Evolutionary conservation across 345 rosid species (phyloP), one percentile per base, ranked within the genome.

Genomic region (Draba incana): DNA sequence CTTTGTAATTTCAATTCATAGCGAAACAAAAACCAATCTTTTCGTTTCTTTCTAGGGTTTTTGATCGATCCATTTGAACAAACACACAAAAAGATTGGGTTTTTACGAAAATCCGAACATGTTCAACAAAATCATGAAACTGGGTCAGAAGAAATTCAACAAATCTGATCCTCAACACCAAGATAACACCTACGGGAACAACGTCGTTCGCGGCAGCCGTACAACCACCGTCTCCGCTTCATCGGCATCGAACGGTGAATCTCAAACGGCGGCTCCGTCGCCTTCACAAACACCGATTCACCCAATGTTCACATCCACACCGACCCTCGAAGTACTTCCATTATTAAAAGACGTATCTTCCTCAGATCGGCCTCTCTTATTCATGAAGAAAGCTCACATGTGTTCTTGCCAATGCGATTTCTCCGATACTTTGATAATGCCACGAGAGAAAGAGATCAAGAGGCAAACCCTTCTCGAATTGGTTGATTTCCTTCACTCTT

Each of bases 381-480:
- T 77, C 74, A 71, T 77, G 65, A 71, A 72, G 38, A 77, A 72
- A 23, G 69, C 80, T n/a, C 77, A 77, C 44, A 77, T 77, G 80
- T 77, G 80, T 48, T 66, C 74, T 38, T 77, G 80, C 56, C 71
- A 61, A 0, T 77, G 80, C 7, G 80, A 77, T 57, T 77, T 77
- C 74, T 77, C 80, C 3, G 80, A 77, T 51, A 13, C 80, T 0
- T 35, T 77, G 73, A 71, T 65, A 9, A 77, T 77, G 80, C 77
- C 80, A 23, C 74, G 80, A 3, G 80, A 77, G 74, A 77, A 77
- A 61, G 80, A 72, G 77, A 77, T 77, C 74, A 77, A 77, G 63
- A 67, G 80, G 8, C 77, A 77, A 47, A 77, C 80, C 3, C 72
- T 77, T 30, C 73, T 77, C 3, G 80, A 77, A 23, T 10, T 77